These are phyloP conservation scores for Metarhizium sp. DNA, from an alignment of 2,329 filamentous ascomycete species.

Conservation along the genomic window DNA sequence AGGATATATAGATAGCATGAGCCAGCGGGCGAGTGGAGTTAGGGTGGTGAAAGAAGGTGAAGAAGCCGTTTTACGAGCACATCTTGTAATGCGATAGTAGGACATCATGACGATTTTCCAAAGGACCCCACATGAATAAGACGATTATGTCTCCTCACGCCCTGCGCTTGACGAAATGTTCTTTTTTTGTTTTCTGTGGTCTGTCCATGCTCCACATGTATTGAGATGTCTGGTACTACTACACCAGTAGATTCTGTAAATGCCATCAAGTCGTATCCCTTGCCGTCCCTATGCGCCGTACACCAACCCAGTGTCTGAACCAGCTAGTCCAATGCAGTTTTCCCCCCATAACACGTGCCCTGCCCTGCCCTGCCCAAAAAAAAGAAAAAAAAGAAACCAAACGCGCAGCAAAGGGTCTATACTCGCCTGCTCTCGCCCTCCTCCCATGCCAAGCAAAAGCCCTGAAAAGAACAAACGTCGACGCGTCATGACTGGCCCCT, in stretches of 20 bases:
- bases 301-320: not conserved
- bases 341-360: not conserved
- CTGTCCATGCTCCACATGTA: not conserved
- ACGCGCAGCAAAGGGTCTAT: too few species aligned
- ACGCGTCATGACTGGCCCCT: too few species aligned
- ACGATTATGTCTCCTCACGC: not conserved
- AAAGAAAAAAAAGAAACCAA: not conserved
- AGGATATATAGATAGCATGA: not conserved
- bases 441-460: too few species aligned
- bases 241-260: not conserved
- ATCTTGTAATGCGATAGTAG: not conserved
- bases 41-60: not conserved
- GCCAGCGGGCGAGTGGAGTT: not conserved
- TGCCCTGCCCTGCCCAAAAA: not conserved
- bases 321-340: not conserved
- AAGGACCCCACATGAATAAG: not conserved
- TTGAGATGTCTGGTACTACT: not conserved
- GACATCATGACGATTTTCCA: not conserved
- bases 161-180: conserved; percentile 12
- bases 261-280: not conserved
- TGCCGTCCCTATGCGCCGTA: not conserved
- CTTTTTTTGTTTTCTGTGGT: not conserved
- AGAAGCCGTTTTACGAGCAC: not conserved
- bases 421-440: too few species aligned
- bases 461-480: too few species aligned